These are phyloP conservation scores for Talaromyces rugulosus DNA, from an alignment of 2,329 filamentous ascomycete genomes.

Conservation along the genomic window DNA sequence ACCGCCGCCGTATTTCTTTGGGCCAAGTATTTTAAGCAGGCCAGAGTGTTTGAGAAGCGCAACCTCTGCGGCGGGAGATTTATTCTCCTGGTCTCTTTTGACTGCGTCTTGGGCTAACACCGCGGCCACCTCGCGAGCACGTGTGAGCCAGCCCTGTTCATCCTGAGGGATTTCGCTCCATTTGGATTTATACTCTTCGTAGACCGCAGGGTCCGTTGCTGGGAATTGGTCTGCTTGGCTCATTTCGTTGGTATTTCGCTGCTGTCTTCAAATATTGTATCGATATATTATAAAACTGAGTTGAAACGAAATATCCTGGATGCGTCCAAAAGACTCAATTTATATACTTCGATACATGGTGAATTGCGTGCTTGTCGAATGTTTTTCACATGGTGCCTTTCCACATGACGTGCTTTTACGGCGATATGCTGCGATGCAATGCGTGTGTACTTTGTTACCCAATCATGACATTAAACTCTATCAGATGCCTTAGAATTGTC, in stretches of 20 bases:
- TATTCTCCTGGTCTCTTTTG: slow-evolving; percentile 49
- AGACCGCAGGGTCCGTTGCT: slow-evolving; percentile 37
- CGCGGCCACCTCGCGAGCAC: slow-evolving; percentile 47
- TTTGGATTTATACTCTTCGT: slow-evolving; percentile 35
- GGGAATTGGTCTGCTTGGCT: slow-evolving; percentile 5
- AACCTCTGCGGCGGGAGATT: slow-evolving; percentile 49
- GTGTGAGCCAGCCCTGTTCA: slow-evolving; percentile 43
- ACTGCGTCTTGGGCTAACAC: slow-evolving; percentile 49
- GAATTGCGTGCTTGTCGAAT: neutral
- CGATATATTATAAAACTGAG: neutral
- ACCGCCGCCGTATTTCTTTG: slow-evolving; percentile 50
- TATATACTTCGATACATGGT: neutral
- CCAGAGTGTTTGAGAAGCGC: slow-evolving; percentile 50
- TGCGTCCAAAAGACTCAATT: neutral
- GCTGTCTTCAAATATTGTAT: neutral
- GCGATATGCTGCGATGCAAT: neutral
- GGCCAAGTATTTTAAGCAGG: slow-evolving; percentile 49
- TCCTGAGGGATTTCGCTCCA: slow-evolving; percentile 38
- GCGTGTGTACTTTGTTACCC: neutral
- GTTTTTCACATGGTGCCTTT: neutral
- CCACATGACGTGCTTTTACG: neutral
- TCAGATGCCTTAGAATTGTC: neutral
- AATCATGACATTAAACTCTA: neutral
- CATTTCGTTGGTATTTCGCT: neutral
- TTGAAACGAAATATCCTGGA: neutral